Evolutionary conservation across 352 stramenopile genomes (phyloP), one percentile per base, ranked within the genome.

Genomic region (Pythium folliculosum): DNA sequence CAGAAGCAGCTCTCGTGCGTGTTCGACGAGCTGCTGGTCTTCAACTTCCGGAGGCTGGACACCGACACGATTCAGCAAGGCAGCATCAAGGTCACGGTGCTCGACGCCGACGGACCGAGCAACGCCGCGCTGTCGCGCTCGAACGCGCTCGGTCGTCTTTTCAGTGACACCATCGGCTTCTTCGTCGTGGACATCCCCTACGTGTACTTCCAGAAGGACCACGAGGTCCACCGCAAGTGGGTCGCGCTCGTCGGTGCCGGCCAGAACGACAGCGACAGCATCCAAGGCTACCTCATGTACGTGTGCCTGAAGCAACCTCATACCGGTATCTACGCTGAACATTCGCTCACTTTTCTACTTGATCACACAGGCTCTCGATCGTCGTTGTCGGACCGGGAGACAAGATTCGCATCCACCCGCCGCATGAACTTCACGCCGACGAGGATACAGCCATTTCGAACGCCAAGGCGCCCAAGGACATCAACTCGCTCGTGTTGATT

Each of bases 21-120:
- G 3, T 97, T 97, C 76, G 93, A 98, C 70, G 89, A 98, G 65
- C 82, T 84, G 17, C 76, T 97, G 25, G 94, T 94, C 59, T 96
- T 98, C 70, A 89, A 95, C 63, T 92, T 97, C 40, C 77, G 78
- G 30, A 70, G 93, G 47, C 19, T 96, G 8, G 84, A 93, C 67
- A 90, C 86, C 71, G 84, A 92, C 35, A 80, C 75, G 19, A 70
- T 92, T 9, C 78, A 95, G 64, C 78, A 87, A 57, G 80, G 82
- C 44, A 89, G 65, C 37, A 90, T 96, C 62, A 89, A 90, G 60
- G 77, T 96, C 23, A 88, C 82, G 1, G 87, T 95, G n/a, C 77
- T 91, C n/a, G 89, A 96, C 52, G 89, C 86, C 8, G 86, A 96
- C 69, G 71, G 74, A 1, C 75, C 75, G 4, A 48, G 59, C 7